Evolutionary conservation across 306 rosid genomes (phyloP), one percentile per base, ranked within the genome.

Genomic region (Fragaria nilgerrensis): DNA sequence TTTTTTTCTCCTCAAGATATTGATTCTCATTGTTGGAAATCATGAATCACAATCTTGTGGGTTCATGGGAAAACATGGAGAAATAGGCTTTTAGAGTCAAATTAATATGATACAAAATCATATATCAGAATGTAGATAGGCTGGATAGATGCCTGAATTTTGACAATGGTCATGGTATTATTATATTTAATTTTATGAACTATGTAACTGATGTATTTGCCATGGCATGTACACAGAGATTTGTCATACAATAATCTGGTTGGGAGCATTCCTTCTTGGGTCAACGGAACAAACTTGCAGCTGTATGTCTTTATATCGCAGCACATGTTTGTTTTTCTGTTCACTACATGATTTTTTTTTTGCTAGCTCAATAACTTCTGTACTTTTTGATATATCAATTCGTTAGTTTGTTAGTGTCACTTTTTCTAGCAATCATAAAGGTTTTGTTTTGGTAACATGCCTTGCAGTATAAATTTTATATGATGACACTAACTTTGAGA

Each of bases 221-320:
- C 7, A 48, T 84, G 63, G 58, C 68, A 67, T 83, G 39, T 52
- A 86, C 80, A 86, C 89, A 94, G 98, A 81, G 98, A 94, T 84
- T 64, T 92, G 71, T 94, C 96, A 11, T 92, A 94, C 93, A 94
- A 94, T 78, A 66, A 84, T 76, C 82, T 92, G 76, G 50, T 82
- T 4, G 98, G 98, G 70, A 84, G 83, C 79, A 32, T 94, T 72
- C 98, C 98, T 64, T 79, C 96, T 68, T 94, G 98, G 98, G 85
- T 82, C 74, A 86, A 70, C 32, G 68, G 75, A 44, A 75, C 6
- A 68, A 80, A 80, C 79, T 73, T 90, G 65, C 89, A 89, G 70
- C 74, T 89, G 97, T 94, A 81, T 72, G 94, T 84, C 47, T 50
- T 55, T 19, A 41, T 32, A 15, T 14, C 50, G 43, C 73, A 50